A percentile compares a stretch with the other conserved stretches of the same genome.
Evolutionary conservation across 2,329 filamentous ascomycete species (phyloP).

Genomic region (Phyllosticta citribraziliensis): DNA sequence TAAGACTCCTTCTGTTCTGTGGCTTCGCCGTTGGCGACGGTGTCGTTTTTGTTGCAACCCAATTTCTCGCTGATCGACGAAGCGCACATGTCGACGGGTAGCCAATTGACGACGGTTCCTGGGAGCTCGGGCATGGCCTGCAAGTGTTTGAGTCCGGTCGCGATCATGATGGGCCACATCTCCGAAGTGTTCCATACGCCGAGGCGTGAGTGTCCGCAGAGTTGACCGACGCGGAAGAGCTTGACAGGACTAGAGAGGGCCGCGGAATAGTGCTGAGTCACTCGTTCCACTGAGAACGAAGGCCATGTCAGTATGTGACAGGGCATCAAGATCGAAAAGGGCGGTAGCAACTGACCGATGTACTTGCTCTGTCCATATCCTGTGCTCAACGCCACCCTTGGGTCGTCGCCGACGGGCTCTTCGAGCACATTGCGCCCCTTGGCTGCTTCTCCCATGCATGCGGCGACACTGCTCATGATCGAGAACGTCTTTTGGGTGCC

Average conservation of each 20-base stretch:
- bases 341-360: slow-evolving; percentile 1
- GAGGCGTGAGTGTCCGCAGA: slow-evolving; percentile 10
- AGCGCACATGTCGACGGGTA: slow-evolving; percentile 11
- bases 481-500: slow-evolving; percentile 15
- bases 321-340: background rate
- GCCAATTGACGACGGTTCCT: slow-evolving; percentile 9
- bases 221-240: slow-evolving; percentile 12
- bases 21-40: background rate
- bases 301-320: background rate
- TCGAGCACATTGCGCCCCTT: background rate
- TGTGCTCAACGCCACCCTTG: slow-evolving; percentile 7
- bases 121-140: slow-evolving; percentile 7
- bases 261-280: slow-evolving; percentile 4
- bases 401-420: slow-evolving; percentile 4
- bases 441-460: slow-evolving; percentile 8
- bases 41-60: no score
- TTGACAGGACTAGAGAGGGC: background rate
- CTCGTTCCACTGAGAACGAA: slow-evolving; percentile 1
- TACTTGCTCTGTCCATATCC: slow-evolving; percentile 13
- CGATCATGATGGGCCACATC: slow-evolving; percentile 13
- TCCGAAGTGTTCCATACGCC: slow-evolving; percentile 11
- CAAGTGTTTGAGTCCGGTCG: slow-evolving; percentile 9
- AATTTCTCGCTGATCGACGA: background rate
- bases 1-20: background rate
- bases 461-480: slow-evolving; percentile 12